Conservation (phyloP, 306 rosid genomes). For the Cajanus cajan region DNA sequence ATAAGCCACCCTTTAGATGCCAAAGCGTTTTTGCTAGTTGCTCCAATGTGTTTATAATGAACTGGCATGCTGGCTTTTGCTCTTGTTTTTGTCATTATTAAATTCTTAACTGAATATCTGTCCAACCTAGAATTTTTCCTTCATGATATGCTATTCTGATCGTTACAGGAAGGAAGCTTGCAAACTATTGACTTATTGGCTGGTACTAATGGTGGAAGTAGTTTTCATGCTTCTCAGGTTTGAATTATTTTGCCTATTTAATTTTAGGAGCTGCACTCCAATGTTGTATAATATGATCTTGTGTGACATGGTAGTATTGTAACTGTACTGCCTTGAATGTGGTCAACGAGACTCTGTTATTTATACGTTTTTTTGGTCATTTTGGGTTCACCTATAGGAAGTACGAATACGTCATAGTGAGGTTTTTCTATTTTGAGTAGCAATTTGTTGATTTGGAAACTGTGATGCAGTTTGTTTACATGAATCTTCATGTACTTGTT, state of each 20-base stretch:
- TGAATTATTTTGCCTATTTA: conserved; percentile 20
- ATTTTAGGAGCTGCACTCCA: conserved; percentile 6
- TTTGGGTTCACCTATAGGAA: conserved; percentile 1
- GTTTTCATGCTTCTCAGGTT: conserved; percentile 86
- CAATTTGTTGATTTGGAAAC: conserved; percentile 34
- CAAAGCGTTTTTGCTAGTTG: not conserved
- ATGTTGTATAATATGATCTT: conserved; percentile 27
- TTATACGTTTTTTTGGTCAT: conserved; percentile 22
- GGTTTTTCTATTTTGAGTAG: conserved; percentile 6
- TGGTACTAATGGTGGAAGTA: conserved; percentile 68
- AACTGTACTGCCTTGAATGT: conserved; percentile 21
- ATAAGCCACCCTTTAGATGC: not conserved
- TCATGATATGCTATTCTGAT: conserved; percentile 32
- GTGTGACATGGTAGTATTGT: conserved; percentile 4
- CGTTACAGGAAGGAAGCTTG: conserved; percentile 69
- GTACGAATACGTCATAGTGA: not conserved
- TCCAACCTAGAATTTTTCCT: conserved; percentile 5
- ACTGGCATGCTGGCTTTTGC: conserved; percentile 4
- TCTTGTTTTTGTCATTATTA: not conserved
- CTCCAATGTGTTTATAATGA: not conserved
- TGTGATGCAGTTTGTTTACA: conserved; percentile 72
- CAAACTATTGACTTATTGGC: conserved; percentile 65
- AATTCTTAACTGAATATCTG: conserved; percentile 14
- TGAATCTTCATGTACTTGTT: conserved; percentile 75
- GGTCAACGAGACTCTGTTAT: conserved; percentile 19